A percentile compares a stretch with the other conserved stretches of the same genome.
phyloP scores from a whole-genome alignment of 148 eudicot species.

The Rhododendron vialii region DNA sequence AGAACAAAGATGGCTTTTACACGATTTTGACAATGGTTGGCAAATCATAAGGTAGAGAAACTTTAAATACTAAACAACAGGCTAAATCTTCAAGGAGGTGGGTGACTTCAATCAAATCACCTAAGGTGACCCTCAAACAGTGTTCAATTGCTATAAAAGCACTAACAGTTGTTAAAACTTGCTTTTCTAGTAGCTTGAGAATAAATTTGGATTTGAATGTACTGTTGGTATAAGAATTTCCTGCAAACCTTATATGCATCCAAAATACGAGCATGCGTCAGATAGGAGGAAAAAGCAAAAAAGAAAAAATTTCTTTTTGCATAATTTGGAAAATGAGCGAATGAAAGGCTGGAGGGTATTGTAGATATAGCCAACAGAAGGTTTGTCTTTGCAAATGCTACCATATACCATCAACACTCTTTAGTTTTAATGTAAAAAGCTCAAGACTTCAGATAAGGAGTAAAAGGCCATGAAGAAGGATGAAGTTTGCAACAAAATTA shows the following conservation, averaged over 20 bases:
- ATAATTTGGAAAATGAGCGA: background rate
- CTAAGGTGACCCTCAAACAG: background rate
- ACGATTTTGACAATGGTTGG: background rate
- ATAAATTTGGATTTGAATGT: background rate
- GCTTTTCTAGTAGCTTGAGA: background rate
- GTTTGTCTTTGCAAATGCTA: background rate
- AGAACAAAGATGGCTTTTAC: background rate
- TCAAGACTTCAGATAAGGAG: background rate
- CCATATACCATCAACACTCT: background rate
- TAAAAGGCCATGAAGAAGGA: background rate
- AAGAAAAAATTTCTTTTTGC: background rate
- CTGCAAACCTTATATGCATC: background rate
- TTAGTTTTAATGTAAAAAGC: background rate
- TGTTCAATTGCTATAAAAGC: conserved; percentile 1
- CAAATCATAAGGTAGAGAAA: background rate
- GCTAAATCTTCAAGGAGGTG: background rate
- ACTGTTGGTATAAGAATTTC: background rate
- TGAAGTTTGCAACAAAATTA: background rate
- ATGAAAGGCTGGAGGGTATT: background rate
- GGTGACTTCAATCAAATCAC: background rate
- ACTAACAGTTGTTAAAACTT: background rate
- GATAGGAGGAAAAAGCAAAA: background rate
- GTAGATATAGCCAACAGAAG: background rate
- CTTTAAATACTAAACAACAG: background rate
- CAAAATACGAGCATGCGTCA: background rate